These are phyloP conservation scores for Cladophialophora exuberans DNA, from an alignment of 2,329 filamentous ascomycete species.

Conservation along the genomic window DNA sequence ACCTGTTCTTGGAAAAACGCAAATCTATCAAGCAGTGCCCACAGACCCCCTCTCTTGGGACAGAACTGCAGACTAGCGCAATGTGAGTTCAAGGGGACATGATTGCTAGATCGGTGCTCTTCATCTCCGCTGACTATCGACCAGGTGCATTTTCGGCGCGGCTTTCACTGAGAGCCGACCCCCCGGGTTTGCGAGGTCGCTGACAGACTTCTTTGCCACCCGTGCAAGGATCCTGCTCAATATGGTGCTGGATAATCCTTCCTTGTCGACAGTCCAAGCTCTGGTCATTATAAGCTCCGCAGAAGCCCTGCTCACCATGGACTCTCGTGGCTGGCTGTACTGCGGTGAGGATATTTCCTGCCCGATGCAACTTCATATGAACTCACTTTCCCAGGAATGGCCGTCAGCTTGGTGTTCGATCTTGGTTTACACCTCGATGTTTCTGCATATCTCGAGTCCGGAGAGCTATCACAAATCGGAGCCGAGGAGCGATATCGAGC, in stretches of 20 bases:
- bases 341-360: no score
- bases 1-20: background rate
- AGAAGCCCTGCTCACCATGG: background rate
- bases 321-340: background rate
- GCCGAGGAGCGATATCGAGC: background rate
- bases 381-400: background rate
- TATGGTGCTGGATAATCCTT: background rate
- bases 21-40: background rate
- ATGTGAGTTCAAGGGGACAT: no score
- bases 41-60: background rate
- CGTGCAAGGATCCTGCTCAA: background rate
- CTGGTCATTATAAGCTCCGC: background rate
- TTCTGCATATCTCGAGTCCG: background rate
- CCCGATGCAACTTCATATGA: no score
- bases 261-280: background rate
- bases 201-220: background rate
- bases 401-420: background rate
- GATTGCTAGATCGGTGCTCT: no score
- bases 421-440: background rate
- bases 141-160: background rate
- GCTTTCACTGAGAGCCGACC: background rate
- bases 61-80: background rate
- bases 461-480: background rate
- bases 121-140: background rate
- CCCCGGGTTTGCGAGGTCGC: background rate